A percentile compares a stretch with the other conserved stretches of the same genome.
Conservation (phyloP, 345 rosid species). For the Pistacia integerrima region DNA sequence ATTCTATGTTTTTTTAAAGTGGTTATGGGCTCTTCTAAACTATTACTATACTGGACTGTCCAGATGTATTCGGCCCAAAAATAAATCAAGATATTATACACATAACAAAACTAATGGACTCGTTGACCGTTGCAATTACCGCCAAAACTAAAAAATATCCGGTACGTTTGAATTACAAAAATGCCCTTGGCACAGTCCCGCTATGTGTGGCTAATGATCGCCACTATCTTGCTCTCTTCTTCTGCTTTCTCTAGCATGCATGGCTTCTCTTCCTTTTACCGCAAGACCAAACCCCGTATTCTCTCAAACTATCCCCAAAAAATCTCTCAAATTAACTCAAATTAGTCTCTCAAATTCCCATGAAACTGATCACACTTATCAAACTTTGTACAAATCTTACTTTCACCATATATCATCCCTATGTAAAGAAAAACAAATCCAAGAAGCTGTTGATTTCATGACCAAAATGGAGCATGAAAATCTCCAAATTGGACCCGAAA, state of each 20-base stretch:
- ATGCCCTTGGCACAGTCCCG: background rate
- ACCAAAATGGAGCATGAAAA: conserved; percentile 49
- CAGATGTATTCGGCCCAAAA: background rate
- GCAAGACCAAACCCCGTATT: conserved; percentile 17
- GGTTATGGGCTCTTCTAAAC: too few relatives aligned
- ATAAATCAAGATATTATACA: background rate
- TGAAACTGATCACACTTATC: conserved; percentile 5
- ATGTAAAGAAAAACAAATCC: conserved; percentile 57
- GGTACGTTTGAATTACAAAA: background rate
- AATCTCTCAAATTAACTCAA: background rate
- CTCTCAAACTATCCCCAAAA: conserved; percentile 7
- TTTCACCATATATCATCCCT: conserved; percentile 50
- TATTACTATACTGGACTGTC: background rate
- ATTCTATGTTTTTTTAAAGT: too few relatives aligned
- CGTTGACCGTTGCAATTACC: background rate
- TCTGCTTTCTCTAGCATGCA: conserved; percentile 11
- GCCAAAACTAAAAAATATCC: background rate
- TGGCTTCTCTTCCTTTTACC: conserved; percentile 38
- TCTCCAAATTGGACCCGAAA: conserved; percentile 52
- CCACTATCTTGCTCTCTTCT: background rate
- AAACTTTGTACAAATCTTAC: conserved; percentile 35
- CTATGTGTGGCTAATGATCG: conserved; percentile 5
- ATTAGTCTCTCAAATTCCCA: conserved; percentile 8
- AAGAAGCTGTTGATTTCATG: conserved; percentile 54
- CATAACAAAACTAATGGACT: background rate